Base-by-base conservation (phyloP, 768 basidiomycete species). In the Cubamyces lactineus region DNA sequence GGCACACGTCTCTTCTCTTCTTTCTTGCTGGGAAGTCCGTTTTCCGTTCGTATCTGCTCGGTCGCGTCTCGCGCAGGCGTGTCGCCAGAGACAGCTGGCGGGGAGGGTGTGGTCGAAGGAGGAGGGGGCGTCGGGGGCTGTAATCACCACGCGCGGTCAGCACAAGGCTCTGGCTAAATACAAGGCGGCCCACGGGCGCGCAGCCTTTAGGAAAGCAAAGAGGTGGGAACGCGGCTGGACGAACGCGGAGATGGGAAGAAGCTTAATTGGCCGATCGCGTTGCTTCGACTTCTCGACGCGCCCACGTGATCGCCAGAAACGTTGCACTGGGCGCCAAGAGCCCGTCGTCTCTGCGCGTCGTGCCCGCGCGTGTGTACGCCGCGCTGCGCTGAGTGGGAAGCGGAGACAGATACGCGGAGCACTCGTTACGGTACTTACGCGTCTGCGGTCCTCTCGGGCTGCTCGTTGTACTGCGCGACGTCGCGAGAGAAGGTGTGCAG, bases 251-350 rank as follows among this genome's bases (percentile, higher is more conserved):
- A 64, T 58, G 50, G 53, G 55, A 57, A 47, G 55, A 57, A 63
- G 56, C 62, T 63, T 47, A 42, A 46, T 46, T 63, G 39, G 52
- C 49, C 56, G 62, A 48, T 50, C 59, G 46, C 53, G 9, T 21
- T 40, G 41, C 59, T 57, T 30, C 28, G 28, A 30, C 52, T 63
- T 58, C 62, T 49, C 58, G 53, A 64, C 63, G 63, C 63, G 63
- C 63, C 57, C 63, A 64, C 63, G 63, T 64, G 63, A 64, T 51
- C 62, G 51, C 53, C 28, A 43, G 38, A 57, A 57, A 53, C 61
- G 49, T 52, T 55, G 43, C n/a, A 13, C 39, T 12, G 28, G 28
- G 28, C 17, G 24, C 30, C 16, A 47, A 30, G 39, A 17, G 13
- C 12, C 9, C 45, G 17, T n/a, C 45, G 17, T 12, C n/a, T n/a